These are phyloP conservation scores for Magnusiomyces tetraspermus DNA, from an alignment of 1,139 yeast species.

Conservation along the genomic window DNA sequence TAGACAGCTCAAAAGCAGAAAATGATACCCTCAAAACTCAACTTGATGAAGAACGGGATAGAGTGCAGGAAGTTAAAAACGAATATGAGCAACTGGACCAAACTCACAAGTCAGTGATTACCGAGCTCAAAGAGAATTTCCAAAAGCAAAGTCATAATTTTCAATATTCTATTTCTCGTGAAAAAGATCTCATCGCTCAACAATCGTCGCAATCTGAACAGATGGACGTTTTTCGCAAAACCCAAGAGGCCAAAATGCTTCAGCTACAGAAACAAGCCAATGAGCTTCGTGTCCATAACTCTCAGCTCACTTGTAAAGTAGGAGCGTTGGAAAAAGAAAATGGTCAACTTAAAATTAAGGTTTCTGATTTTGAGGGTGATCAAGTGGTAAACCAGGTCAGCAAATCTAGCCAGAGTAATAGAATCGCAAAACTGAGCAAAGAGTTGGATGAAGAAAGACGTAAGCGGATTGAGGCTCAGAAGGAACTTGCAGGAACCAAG, in stretches of 20 bases:
- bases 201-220: not conserved
- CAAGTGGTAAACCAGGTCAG: not conserved
- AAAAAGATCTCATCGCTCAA: not conserved
- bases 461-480: not conserved
- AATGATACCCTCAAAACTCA: not conserved
- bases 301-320: not conserved
- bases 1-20: not conserved
- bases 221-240: not conserved
- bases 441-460: not conserved
- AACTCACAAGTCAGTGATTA: not conserved
- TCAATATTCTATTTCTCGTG: not conserved
- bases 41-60: not conserved
- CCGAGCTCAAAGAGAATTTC: not conserved
- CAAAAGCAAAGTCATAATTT: not conserved
- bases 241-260: not conserved
- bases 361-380: not conserved
- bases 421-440: not conserved
- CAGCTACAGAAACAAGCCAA: not conserved
- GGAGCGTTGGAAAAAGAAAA: not conserved
- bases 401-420: not conserved
- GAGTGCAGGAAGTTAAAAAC: not conserved
- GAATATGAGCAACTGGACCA: not conserved
- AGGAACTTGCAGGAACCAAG: not conserved
- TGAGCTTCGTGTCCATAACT: not conserved
- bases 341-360: not conserved